Base-by-base conservation (phyloP, 192 early-diverging fungal genomes). In the Martensiomyces pterosporus region DNA sequence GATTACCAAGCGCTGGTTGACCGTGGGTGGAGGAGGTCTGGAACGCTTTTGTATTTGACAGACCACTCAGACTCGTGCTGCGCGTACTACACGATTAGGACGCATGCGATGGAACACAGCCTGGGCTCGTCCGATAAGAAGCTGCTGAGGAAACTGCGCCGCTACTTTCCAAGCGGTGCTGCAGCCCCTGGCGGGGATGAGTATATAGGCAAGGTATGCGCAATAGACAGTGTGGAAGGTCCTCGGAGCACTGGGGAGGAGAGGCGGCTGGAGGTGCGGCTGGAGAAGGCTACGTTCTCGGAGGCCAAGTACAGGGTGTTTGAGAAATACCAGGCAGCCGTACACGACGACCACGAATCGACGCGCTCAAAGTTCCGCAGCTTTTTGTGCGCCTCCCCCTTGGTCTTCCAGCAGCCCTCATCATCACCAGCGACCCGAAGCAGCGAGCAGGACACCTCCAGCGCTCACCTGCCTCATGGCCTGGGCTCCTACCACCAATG, bases 401-500 rank as follows among this genome's bases (percentile, higher is more conserved):
- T 94, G 24, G 59, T 74, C 8, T 26, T 24, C 43, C 25, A 46
- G 16, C 6, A 32, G 29, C 29, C n/a, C n/a, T n/a, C n/a, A n/a
- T n/a, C n/a, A n/a, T n/a, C n/a, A n/a, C n/a, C n/a, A n/a, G n/a
- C n/a, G n/a, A n/a, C n/a, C n/a, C n/a, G n/a, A n/a, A n/a, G n/a
- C n/a, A n/a, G n/a, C n/a, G n/a, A n/a, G n/a, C n/a, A n/a, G n/a
- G n/a, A n/a, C n/a, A n/a, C n/a, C n/a, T n/a, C n/a, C n/a, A n/a
- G n/a, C n/a, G n/a, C n/a, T n/a, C n/a, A n/a, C n/a, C 43, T 21
- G 62, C 66, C 29, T 58, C 76, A 24, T 69, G 81, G 38, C 76
- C 76, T 73, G 85, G 96, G 48, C 74, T 85, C 24, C 6, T 98
- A 87, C 52, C 93, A 98, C 54, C 92, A 94, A 79, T 87, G 85